Conservation (phyloP, 2,329 filamentous ascomycete genomes). For the Penicillium sp. region DNA sequence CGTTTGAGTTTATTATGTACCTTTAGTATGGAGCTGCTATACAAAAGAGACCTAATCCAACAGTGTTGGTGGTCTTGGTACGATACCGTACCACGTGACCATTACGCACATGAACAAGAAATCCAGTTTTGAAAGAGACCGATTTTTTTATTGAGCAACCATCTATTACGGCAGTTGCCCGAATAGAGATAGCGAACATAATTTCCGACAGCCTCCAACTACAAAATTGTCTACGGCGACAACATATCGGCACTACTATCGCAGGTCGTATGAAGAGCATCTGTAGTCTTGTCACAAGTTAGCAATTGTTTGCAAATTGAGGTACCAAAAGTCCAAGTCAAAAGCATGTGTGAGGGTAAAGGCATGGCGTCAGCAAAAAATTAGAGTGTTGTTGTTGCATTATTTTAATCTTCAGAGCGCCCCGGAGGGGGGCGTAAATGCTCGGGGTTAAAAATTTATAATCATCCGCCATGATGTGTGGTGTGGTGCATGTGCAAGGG, state of each 20-base stretch:
- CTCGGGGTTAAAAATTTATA: conserved; percentile 67
- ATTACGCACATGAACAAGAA: not conserved
- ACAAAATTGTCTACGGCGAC: conserved; percentile 14
- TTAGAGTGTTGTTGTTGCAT: conserved; percentile 68
- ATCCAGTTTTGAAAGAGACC: not conserved
- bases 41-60: not conserved
- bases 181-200: conserved; percentile 1
- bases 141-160: conserved; percentile 10
- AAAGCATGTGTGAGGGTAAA: conserved; percentile 7
- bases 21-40: not conserved
- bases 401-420: conserved; percentile 54
- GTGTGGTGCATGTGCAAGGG: not conserved
- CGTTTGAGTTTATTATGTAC: not conserved
- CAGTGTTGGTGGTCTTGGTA: not conserved
- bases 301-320: conserved; percentile 22
- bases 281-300: conserved; percentile 19
- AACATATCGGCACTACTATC: conserved; percentile 5
- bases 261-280: conserved; percentile 6
- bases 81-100: not conserved
- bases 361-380: conserved; percentile 62
- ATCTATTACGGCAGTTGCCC: conserved; percentile 9
- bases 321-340: conserved; percentile 4
- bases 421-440: conserved; percentile 35
- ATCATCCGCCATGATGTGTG: conserved; percentile 51
- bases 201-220: conserved; percentile 1